Conservation (phyloP, 2,329 filamentous ascomycete species). For the Rosellinia necatrix region DNA sequence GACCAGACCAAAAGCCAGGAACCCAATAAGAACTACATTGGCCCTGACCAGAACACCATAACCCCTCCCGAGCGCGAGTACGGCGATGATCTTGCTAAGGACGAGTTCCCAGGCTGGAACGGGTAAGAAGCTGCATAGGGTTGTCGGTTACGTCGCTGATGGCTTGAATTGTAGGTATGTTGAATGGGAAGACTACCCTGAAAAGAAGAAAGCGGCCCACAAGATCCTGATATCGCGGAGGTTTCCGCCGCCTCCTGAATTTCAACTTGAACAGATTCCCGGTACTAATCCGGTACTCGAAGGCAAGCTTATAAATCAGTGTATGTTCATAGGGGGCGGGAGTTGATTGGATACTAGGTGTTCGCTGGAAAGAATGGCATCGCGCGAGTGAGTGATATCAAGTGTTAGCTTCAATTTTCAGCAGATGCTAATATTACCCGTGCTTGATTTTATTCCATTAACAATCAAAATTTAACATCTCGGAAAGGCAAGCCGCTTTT, state of each 20-base stretch:
- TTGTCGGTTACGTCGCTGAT: neutral
- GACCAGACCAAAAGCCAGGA: slow-evolving; percentile 29
- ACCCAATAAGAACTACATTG: neutral
- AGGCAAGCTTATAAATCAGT: slow-evolving; percentile 43
- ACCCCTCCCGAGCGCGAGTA: slow-evolving; percentile 13
- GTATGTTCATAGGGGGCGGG: neutral
- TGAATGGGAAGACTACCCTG: slow-evolving; percentile 72
- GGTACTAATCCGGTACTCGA: slow-evolving; percentile 61
- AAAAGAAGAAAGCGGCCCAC: slow-evolving; percentile 65
- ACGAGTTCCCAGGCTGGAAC: slow-evolving; percentile 32
- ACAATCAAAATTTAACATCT: too few species aligned
- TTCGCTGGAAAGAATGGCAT: slow-evolving; percentile 63
- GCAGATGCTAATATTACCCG: too few species aligned
- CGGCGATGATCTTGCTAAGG: slow-evolving; percentile 29
- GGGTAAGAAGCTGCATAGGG: slow-evolving; percentile 23
- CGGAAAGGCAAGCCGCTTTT: too few species aligned
- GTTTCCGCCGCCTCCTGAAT: slow-evolving; percentile 59
- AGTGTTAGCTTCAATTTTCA: neutral
- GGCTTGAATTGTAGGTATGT: slow-evolving; percentile 55
- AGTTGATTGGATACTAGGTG: slow-evolving; percentile 20
- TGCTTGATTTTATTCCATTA: too few species aligned
- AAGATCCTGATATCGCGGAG: slow-evolving; percentile 58
- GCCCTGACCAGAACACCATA: neutral
- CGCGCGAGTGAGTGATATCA: slow-evolving; percentile 44
- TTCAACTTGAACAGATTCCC: slow-evolving; percentile 59